These are phyloP conservation scores for Coemansia sp. DNA, from an alignment of 192 early-diverging fungal species.

Conservation along the genomic window DNA sequence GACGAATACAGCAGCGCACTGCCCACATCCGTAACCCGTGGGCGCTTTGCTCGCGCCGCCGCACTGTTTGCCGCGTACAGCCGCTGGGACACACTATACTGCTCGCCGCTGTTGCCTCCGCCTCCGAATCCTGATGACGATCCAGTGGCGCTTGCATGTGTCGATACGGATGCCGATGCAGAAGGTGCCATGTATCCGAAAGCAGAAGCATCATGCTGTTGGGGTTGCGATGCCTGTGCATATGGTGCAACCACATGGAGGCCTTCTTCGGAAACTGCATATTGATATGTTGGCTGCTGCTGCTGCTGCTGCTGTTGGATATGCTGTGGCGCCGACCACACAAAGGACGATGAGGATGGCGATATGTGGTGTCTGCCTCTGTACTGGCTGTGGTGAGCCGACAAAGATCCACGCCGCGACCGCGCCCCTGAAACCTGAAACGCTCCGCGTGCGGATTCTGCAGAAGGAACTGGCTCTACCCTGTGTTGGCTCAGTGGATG, in stretches of 20 bases:
- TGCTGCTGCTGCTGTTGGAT: slow-evolving; percentile 9
- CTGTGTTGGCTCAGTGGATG: not conserved
- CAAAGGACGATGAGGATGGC: not conserved
- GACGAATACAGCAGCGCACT: slow-evolving; percentile 7
- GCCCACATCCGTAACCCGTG: slow-evolving; percentile 15
- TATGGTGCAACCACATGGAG: slow-evolving; percentile 8
- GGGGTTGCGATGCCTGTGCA: slow-evolving; percentile 3
- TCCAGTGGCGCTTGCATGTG: slow-evolving; percentile 31
- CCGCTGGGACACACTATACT: slow-evolving; percentile 20
- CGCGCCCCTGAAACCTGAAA: not conserved
- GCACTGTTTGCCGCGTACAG: slow-evolving; percentile 15
- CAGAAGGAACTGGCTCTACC: not conserved
- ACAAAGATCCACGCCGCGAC: not conserved
- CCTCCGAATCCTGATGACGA: slow-evolving; percentile 2
- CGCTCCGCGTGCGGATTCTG: not conserved
- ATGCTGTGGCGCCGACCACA: slow-evolving; percentile 3
- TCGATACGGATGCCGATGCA: slow-evolving; percentile 9
- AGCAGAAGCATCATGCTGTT: slow-evolving; percentile 6
- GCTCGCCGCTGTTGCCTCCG: slow-evolving; percentile 8
- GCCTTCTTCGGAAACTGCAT: not conserved
- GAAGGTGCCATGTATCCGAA: slow-evolving; percentile 18
- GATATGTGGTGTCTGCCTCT: not conserved
- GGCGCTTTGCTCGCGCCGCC: slow-evolving; percentile 26
- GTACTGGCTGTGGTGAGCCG: not conserved
- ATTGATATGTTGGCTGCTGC: not conserved